Evolutionary conservation across 1,284 basidiomycete species (phyloP).

Genomic region (Phylloboletellus chloephorus): DNA sequence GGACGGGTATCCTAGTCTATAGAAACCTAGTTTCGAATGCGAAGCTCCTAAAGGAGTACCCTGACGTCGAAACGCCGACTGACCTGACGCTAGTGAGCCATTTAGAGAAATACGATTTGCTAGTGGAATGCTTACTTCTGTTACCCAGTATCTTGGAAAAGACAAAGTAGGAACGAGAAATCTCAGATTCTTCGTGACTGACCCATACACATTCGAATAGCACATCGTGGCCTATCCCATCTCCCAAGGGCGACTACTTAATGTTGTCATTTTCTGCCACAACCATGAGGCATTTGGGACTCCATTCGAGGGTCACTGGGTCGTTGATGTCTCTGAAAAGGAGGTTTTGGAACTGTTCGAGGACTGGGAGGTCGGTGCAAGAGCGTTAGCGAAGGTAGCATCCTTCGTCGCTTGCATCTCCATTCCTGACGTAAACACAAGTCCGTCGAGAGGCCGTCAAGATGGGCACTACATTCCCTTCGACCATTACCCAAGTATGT

Average conservation of each 20-base stretch:
- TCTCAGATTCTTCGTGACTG: neutral
- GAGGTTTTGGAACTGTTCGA: slow-evolving; percentile 31
- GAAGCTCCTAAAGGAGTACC: slow-evolving; percentile 20
- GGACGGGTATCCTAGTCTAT: slow-evolving; percentile 21
- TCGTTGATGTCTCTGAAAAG: slow-evolving; percentile 28
- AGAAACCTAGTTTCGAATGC: slow-evolving; percentile 14
- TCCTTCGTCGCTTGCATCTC: neutral
- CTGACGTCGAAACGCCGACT: slow-evolving; percentile 33
- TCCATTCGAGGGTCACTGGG: slow-evolving; percentile 34
- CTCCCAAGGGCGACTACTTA: slow-evolving; percentile 38
- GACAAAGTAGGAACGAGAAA: slow-evolving; percentile 34
- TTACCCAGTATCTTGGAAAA: slow-evolving; percentile 41
- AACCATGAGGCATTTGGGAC: slow-evolving; percentile 34
- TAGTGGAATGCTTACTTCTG: neutral
- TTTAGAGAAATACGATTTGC: slow-evolving; percentile 1
- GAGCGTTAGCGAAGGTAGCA: slow-evolving; percentile 37
- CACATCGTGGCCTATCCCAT: slow-evolving; percentile 44
- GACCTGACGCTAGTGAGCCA: slow-evolving; percentile 33
- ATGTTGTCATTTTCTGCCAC: slow-evolving; percentile 37
- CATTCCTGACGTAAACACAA: slow-evolving; percentile 7
- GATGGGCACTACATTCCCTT: slow-evolving; percentile 32
- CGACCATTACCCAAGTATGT: slow-evolving; percentile 29
- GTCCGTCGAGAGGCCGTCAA: slow-evolving; percentile 19
- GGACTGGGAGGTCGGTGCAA: slow-evolving; percentile 41
- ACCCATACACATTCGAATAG: slow-evolving; percentile 20